These are phyloP conservation scores for Cercis canadensis DNA, from an alignment of 306 rosid species.

Conservation along the genomic window DNA sequence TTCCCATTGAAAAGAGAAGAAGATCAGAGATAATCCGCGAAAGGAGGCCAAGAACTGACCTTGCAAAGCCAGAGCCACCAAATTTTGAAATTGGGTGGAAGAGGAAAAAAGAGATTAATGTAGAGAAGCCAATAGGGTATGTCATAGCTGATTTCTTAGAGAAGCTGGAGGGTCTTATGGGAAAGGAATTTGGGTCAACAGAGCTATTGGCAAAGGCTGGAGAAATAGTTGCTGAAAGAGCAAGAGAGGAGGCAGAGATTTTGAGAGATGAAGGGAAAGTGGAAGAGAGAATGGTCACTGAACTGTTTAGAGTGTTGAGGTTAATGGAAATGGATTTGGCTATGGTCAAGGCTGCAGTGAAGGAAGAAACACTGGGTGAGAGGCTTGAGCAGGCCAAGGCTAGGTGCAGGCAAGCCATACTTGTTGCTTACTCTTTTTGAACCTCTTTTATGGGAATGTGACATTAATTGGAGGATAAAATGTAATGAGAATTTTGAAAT, in stretches of 20 bases:
- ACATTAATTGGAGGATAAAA: neutral
- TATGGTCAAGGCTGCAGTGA: conserved; percentile 82
- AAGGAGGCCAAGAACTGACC: conserved; percentile 40
- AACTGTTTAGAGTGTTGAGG: conserved; percentile 80
- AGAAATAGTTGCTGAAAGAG: conserved; percentile 90
- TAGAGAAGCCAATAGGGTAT: conserved; percentile 80
- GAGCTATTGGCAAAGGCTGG: conserved; percentile 75
- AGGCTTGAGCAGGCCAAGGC: conserved; percentile 86
- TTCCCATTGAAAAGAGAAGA: conserved; percentile 82
- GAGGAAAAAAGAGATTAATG: conserved; percentile 76
- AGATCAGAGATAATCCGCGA: conserved; percentile 72
- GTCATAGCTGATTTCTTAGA: conserved; percentile 83
- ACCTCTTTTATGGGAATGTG: conserved; percentile 4
- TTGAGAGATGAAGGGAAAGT: conserved; percentile 82
- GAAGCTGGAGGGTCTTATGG: conserved; percentile 81
- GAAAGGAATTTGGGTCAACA: conserved; percentile 74
- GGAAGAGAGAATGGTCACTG: conserved; percentile 90
- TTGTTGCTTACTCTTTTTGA: conserved; percentile 85
- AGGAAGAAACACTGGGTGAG: conserved; percentile 79
- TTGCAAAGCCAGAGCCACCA: conserved; percentile 67
- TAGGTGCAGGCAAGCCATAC: conserved; percentile 97
- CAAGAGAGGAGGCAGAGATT: conserved; percentile 84
- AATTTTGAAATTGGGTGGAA: conserved; percentile 93
- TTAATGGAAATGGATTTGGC: conserved; percentile 93
- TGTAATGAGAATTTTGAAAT: neutral